phyloP scores from a whole-genome alignment of 2,329 filamentous ascomycete species.

The Aspergillus alliaceus region DNA sequence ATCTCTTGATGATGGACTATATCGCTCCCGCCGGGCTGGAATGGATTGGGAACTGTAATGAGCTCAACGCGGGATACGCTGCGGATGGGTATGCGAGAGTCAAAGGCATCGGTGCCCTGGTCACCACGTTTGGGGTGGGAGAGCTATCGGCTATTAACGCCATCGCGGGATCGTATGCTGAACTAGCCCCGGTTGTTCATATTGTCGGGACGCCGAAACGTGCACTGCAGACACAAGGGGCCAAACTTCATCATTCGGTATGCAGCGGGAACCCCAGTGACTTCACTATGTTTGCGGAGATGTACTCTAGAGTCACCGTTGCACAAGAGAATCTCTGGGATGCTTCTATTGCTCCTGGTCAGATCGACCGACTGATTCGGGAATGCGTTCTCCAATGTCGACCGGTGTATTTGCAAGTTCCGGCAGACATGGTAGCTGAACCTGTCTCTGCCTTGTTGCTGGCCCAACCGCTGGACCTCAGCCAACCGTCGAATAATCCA shows the following conservation, averaged over 20 bases:
- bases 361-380: background rate
- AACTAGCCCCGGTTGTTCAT: constrained; percentile 67
- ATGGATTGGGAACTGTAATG: constrained; percentile 59
- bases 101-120: constrained; percentile 24
- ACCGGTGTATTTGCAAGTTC: constrained; percentile 57
- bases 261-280: constrained; percentile 12
- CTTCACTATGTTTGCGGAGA: constrained; percentile 9
- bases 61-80: constrained; percentile 57
- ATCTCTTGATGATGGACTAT: constrained; percentile 52
- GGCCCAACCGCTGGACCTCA: constrained; percentile 4
- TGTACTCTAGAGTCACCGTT: constrained; percentile 13
- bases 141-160: constrained; percentile 70
- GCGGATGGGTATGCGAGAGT: constrained; percentile 35
- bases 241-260: constrained; percentile 65
- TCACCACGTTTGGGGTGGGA: constrained; percentile 57
- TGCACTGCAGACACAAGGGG: constrained; percentile 44
- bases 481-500: constrained; percentile 21
- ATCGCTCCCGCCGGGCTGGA: constrained; percentile 46
- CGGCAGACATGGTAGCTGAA: constrained; percentile 51
- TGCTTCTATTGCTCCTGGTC: background rate
- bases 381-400: constrained; percentile 24
- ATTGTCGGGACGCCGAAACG: constrained; percentile 57
- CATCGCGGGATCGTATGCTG: constrained; percentile 70
- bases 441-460: constrained; percentile 15
- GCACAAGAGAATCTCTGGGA: constrained; percentile 26